phyloP scores from a whole-genome alignment of 2,329 filamentous ascomycete species.

The Elsinoe arachidis region DNA sequence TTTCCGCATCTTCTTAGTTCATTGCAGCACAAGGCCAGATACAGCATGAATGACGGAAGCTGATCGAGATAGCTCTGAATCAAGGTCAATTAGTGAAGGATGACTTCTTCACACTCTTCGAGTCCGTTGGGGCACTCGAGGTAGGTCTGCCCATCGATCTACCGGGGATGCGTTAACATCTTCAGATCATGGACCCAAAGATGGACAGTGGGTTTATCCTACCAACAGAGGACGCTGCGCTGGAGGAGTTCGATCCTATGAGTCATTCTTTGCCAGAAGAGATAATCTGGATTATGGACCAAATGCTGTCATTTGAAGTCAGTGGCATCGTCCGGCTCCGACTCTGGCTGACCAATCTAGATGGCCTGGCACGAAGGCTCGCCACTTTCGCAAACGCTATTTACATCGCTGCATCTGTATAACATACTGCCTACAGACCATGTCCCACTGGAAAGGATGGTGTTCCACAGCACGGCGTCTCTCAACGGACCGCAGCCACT shows the following conservation, averaged over 20 bases:
- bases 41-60: too few relatives aligned
- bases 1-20: not conserved
- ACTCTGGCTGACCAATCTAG: constrained; percentile 34
- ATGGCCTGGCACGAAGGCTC: constrained; percentile 98
- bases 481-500: constrained; percentile 31
- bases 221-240: constrained; percentile 35
- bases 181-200: constrained; percentile 94
- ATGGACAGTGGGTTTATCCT: constrained; percentile 91
- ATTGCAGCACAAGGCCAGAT: not conserved
- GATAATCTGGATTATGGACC: constrained; percentile 87
- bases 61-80: not conserved
- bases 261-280: constrained; percentile 63
- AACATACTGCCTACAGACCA: constrained; percentile 48
- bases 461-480: not conserved
- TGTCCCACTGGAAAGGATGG: constrained; percentile 21
- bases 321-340: constrained; percentile 15
- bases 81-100: constrained; percentile 86
- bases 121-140: constrained; percentile 82
- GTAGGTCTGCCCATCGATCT: constrained; percentile 23
- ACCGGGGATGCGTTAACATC: not conserved
- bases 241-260: constrained; percentile 56
- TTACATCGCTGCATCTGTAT: constrained; percentile 87
- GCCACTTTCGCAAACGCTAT: constrained; percentile 85
- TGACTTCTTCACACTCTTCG: constrained; percentile 87
- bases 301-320: constrained; percentile 82